These are phyloP conservation scores for Bothriochloa decipiens DNA, from an alignment of 176 grass and related monocot species.

Conservation along the genomic window DNA sequence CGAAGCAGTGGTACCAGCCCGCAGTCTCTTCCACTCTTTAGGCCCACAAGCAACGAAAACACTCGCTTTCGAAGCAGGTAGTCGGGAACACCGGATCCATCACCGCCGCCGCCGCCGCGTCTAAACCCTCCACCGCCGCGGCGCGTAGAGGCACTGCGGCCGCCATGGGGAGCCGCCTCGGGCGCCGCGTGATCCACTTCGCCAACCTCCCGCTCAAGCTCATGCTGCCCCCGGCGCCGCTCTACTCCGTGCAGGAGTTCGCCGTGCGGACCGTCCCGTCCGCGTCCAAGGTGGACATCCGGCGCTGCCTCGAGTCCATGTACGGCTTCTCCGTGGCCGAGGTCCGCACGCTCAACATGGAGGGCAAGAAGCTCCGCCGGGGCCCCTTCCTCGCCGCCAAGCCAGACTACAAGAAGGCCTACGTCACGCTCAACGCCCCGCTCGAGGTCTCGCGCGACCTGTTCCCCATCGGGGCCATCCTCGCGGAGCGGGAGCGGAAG, in stretches of 20 bases:
- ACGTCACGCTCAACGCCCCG: slow-evolving; percentile 75
- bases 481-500: slow-evolving; percentile 69
- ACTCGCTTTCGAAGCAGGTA: background rate
- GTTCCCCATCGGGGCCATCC: slow-evolving; percentile 75
- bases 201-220: slow-evolving; percentile 90
- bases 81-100: background rate
- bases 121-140: slow-evolving; percentile 15
- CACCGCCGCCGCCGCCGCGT: background rate
- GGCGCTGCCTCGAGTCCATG: slow-evolving; percentile 85
- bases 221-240: slow-evolving; percentile 77
- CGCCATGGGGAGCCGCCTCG: slow-evolving; percentile 84
- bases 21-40: background rate
- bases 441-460: slow-evolving; percentile 77
- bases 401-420: slow-evolving; percentile 98
- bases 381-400: slow-evolving; percentile 66
- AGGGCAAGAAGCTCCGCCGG: slow-evolving; percentile 80
- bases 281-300: slow-evolving; percentile 96
- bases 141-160: background rate
- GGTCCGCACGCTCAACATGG: slow-evolving; percentile 91
- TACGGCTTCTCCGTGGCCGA: slow-evolving; percentile 92
- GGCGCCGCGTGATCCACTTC: slow-evolving; percentile 92
- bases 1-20: background rate
- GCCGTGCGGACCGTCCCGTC: slow-evolving; percentile 86
- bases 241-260: slow-evolving; percentile 86
- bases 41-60: too few species aligned